Evolutionary conservation across 192 early-diverging fungal genomes (phyloP).

Genomic region (Coemansia sp.): DNA sequence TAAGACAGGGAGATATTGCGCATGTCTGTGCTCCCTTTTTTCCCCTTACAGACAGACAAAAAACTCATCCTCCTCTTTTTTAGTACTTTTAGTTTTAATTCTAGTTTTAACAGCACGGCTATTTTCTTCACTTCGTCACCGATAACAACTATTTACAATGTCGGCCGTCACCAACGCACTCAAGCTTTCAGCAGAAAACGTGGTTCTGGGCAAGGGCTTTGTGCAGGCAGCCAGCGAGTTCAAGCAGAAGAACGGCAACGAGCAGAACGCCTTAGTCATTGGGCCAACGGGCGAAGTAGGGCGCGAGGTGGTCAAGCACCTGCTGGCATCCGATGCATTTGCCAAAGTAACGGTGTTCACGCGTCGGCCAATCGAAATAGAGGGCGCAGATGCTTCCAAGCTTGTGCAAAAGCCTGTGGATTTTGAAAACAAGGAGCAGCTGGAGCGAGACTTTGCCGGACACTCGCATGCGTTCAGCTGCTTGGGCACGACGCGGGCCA

Average conservation of each 20-base stretch:
- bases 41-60: background rate
- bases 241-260: conserved; percentile 15
- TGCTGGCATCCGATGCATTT: conserved; percentile 46
- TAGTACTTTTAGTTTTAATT: background rate
- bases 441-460: conserved; percentile 28
- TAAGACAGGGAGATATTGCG: background rate
- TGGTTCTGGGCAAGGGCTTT: conserved; percentile 27
- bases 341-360: conserved; percentile 51
- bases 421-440: conserved; percentile 69
- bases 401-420: conserved; percentile 69
- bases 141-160: background rate
- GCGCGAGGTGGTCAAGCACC: conserved; percentile 48
- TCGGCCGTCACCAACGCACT: conserved; percentile 6
- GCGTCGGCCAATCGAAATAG: conserved; percentile 43
- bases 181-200: conserved; percentile 26
- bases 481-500: conserved; percentile 70
- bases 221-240: conserved; percentile 35
- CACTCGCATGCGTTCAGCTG: conserved; percentile 69
- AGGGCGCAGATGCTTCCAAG: conserved; percentile 32
- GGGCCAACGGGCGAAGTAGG: conserved; percentile 54
- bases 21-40: too few species aligned
- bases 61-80: background rate
- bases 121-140: background rate
- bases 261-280: conserved; percentile 41
- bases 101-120: background rate